Percentiles rank a stretch among this genome's conserved stretches.
Evolutionary conservation across 345 rosid species (phyloP).

Genomic region (Citrus sp.): DNA sequence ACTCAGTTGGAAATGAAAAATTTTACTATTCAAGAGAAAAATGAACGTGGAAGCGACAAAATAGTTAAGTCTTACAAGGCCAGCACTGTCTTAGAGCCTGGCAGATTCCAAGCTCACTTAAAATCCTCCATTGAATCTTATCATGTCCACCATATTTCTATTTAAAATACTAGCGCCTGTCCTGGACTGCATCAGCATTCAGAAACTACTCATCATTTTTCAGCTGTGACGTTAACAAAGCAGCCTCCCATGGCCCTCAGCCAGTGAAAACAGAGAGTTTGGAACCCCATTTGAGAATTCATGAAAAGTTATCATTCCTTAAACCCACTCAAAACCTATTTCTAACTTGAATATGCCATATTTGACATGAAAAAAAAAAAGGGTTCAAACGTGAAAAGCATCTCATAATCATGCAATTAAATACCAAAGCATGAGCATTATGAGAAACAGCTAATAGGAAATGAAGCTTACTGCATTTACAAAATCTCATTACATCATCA

Average conservation of each 20-base stretch:
- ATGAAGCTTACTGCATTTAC: too few species aligned
- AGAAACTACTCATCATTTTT: neutral
- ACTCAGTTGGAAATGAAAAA: neutral
- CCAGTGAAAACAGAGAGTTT: neutral
- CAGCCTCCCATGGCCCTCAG: neutral
- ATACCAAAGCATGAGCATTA: too few species aligned
- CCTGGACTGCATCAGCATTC: neutral
- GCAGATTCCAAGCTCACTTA: neutral
- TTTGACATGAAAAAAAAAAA: neutral
- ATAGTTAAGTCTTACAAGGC: neutral
- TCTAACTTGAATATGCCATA: neutral
- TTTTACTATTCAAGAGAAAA: neutral
- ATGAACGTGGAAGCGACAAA: neutral
- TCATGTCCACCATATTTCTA: too few species aligned
- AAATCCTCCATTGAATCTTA: too few species aligned
- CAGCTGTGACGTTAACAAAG: neutral
- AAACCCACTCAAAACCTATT: neutral
- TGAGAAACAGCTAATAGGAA: too few species aligned
- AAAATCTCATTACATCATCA: too few species aligned
- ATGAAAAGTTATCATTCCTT: neutral
- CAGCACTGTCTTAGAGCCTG: neutral
- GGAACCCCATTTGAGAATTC: neutral
- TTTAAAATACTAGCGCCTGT: neutral
- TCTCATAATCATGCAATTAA: neutral
- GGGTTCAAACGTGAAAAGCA: neutral